Evolutionary conservation across 306 rosid species (phyloP), one percentile per base, ranked within the genome.

Genomic region (Vigna radiata): DNA sequence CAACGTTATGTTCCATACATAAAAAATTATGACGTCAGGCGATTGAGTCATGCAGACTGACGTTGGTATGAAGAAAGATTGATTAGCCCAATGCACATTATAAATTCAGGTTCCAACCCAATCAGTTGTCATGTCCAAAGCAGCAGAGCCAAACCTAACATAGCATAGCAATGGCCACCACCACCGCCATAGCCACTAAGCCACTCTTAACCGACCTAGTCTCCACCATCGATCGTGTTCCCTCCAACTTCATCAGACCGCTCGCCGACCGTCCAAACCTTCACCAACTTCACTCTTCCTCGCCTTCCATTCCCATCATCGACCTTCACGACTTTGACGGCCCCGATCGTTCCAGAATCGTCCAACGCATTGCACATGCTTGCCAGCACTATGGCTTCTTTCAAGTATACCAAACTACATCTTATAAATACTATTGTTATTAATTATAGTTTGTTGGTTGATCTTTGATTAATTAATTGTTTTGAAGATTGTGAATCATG

Each of bases 381-480:
- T 94, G 97, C 85, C 87, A 78, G 43, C 2, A 23, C 6, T 88
- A 81, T 49, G 97, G 97, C 0, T 94, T 94, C 71, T 94, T 94
- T 63, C 97, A 88, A 90, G 98, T 88, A 68, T 12, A 19, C 7
- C 8, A 1, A 16, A 15, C 8, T 6, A 49, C 16, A 16, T 12
- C 0, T 41, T n/a, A 2, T 8, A 52, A 1, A 18, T 19, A 18
- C 8, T 0, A 8, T 53, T 10, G 1, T 33, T 6, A 33, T 33
- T 33, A 33, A 10, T 54, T 19, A 19, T 9, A 18, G 3, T 54
- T 18, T 8, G 9, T 39, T 54, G 3, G 31, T 27, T 18, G 60
- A 9, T 8, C 12, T 52, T 52, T 15, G 18, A 12, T 12, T 11
- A 11, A 44, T 12, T 44, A 3, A 44, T 12, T 44, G 49, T 44